Conservation (phyloP, 2,329 filamentous ascomycete species). For the Aspergillus sp. region DNA sequence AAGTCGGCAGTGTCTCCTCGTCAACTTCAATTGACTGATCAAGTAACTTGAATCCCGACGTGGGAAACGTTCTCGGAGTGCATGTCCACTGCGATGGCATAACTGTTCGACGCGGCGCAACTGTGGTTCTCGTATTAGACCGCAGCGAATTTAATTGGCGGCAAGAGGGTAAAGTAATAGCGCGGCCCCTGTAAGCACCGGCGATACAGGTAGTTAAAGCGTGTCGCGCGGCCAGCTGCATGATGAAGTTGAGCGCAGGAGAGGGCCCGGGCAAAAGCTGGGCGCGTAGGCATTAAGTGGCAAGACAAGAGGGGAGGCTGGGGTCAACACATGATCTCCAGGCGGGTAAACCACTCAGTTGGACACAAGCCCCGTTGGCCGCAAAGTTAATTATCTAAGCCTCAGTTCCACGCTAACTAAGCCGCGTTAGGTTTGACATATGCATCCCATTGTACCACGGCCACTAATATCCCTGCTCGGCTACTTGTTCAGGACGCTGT, state of each 20-base stretch:
- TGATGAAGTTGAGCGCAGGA: conserved; percentile 3
- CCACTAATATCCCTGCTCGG: neutral
- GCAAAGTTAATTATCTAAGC: neutral
- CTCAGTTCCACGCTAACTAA: neutral
- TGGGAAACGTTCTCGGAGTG: conserved; percentile 3
- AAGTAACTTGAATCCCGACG: conserved; percentile 10
- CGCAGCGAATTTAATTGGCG: neutral
- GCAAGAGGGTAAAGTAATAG: conserved; percentile 6
- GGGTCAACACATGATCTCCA: neutral
- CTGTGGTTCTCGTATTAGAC: conserved; percentile 6
- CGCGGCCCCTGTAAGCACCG: conserved; percentile 3
- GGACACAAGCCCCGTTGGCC: neutral
- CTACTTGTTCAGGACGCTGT: neutral
- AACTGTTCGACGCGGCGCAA: conserved; percentile 10
- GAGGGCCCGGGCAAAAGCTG: neutral
- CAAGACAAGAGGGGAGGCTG: neutral
- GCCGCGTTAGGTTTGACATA: neutral
- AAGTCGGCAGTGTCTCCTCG: conserved; percentile 20
- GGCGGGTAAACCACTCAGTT: neutral
- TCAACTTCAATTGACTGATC: conserved; percentile 15
- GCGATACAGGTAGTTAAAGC: conserved; percentile 2
- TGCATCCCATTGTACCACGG: neutral
- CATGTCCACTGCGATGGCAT: conserved; percentile 11
- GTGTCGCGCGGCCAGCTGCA: conserved; percentile 5
- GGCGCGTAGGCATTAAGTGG: conserved; percentile 1